These are phyloP conservation scores for Neonectria coccinea DNA, from an alignment of 2,329 filamentous ascomycete genomes.

Conservation along the genomic window DNA sequence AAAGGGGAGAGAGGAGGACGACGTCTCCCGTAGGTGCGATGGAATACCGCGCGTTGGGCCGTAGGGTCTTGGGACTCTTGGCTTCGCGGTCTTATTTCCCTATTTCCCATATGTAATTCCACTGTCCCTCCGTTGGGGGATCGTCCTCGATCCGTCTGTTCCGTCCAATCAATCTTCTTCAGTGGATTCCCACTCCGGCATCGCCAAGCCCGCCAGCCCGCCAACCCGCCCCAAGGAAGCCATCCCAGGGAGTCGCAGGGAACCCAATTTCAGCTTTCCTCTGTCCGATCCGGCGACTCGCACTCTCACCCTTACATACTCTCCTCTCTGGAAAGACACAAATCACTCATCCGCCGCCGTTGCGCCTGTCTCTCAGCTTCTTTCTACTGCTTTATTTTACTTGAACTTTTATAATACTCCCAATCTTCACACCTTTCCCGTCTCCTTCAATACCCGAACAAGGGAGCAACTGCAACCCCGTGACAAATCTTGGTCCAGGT, in stretches of 20 bases:
- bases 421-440: not conserved
- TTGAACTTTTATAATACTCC: not conserved
- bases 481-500: conserved; percentile 9
- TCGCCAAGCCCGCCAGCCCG: conserved; percentile 23
- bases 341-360: conserved; percentile 6
- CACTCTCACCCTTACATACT: conserved; percentile 6
- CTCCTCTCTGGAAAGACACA: conserved; percentile 1
- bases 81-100: conserved; percentile 18
- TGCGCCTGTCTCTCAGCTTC: not conserved
- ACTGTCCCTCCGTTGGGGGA: conserved; percentile 16
- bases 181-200: conserved; percentile 12
- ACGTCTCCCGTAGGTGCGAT: not conserved
- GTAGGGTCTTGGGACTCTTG: conserved; percentile 1
- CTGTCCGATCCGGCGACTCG: conserved; percentile 11
- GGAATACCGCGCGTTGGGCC: not conserved
- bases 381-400: not conserved
- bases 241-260: conserved; percentile 18
- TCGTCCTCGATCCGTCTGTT: conserved; percentile 6
- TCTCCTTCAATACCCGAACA: not conserved
- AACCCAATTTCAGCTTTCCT: conserved; percentile 28
- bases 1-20: not conserved
- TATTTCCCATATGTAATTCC: conserved; percentile 10
- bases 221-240: conserved; percentile 1
- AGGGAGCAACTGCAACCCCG: not conserved
- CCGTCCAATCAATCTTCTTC: conserved; percentile 22